Conservation (phyloP, 139 green algal species). For the Chlorella vulgaris region DNA sequence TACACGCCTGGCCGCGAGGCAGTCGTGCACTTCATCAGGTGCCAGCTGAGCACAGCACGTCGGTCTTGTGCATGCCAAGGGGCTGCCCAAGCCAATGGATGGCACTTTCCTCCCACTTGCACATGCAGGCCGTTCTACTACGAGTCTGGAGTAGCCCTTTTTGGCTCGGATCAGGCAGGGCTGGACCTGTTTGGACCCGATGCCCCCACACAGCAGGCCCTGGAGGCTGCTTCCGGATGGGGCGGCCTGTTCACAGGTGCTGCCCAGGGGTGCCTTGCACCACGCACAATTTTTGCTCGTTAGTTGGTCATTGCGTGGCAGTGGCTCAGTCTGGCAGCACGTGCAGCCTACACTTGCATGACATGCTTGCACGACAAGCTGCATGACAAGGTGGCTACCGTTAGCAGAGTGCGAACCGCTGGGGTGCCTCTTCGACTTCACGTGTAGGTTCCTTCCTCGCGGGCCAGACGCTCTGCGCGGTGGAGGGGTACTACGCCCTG, state of each 20-base stretch:
- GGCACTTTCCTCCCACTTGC: neutral
- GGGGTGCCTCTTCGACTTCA: neutral
- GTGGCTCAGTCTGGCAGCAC: neutral
- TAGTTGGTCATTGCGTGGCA: neutral
- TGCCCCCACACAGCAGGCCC: neutral
- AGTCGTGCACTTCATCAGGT: neutral
- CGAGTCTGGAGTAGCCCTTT: neutral
- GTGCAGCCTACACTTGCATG: too few species aligned
- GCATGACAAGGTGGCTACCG: too few species aligned
- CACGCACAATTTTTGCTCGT: neutral
- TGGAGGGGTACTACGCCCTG: constrained; percentile 15
- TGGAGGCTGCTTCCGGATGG: neutral
- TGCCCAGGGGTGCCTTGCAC: too few species aligned
- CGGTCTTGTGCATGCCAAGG: neutral
- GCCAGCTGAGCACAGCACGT: neutral
- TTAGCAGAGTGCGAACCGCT: too few species aligned
- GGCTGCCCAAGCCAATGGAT: neutral
- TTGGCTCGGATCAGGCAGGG: neutral
- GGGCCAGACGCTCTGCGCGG: constrained; percentile 2
- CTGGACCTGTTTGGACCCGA: neutral
- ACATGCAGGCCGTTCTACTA: constrained; percentile 4
- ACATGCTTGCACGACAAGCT: too few species aligned
- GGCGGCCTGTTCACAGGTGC: neutral
- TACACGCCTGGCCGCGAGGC: neutral
- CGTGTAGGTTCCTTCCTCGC: neutral